A percentile compares a stretch with the other conserved stretches of the same genome.
These are phyloP conservation scores for Blastomyces emzantsi DNA, from an alignment of 2,329 filamentous ascomycete genomes.

Conservation along the genomic window DNA sequence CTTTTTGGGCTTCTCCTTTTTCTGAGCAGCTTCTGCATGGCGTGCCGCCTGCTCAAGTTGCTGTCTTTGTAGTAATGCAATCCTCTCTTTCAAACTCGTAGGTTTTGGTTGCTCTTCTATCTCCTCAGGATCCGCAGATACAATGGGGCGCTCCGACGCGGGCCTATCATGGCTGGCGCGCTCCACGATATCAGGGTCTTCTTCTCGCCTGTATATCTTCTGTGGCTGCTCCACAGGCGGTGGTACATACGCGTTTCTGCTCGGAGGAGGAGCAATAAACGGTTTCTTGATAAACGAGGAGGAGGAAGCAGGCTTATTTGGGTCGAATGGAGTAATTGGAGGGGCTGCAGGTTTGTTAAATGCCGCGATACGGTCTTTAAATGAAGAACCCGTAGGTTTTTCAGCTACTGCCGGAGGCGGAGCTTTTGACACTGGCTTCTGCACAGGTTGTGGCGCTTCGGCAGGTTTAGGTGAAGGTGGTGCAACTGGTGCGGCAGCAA, in stretches of 20 bases:
- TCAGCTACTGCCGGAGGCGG: conserved; percentile 58
- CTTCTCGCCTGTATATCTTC: conserved; percentile 76
- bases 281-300: conserved; percentile 87
- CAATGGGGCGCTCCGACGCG: conserved; percentile 5
- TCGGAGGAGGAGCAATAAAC: conserved; percentile 90
- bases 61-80: conserved; percentile 87
- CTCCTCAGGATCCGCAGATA: conserved; percentile 31
- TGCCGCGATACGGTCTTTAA: conserved; percentile 91
- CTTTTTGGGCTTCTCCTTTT: conserved; percentile 82
- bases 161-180: conserved; percentile 17
- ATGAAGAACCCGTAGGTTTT: conserved; percentile 68
- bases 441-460: conserved; percentile 29
- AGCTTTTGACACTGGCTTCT: conserved; percentile 44
- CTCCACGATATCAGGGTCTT: conserved; percentile 54
- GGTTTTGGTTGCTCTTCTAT: conserved; percentile 76
- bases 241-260: conserved; percentile 81
- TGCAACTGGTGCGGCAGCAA: conserved; percentile 19
- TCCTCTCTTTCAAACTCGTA: conserved; percentile 86
- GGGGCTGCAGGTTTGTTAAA: conserved; percentile 87
- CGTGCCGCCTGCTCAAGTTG: conserved; percentile 81
- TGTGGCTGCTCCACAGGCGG: conserved; percentile 60
- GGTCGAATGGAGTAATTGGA: conserved; percentile 84
- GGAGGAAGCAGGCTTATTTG: conserved; percentile 50
- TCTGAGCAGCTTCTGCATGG: conserved; percentile 66
- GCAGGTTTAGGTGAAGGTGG: conserved; percentile 25